Evolutionary conservation across 768 basidiomycete genomes (phyloP).

Genomic region (Rhizopogon vulgaris): DNA sequence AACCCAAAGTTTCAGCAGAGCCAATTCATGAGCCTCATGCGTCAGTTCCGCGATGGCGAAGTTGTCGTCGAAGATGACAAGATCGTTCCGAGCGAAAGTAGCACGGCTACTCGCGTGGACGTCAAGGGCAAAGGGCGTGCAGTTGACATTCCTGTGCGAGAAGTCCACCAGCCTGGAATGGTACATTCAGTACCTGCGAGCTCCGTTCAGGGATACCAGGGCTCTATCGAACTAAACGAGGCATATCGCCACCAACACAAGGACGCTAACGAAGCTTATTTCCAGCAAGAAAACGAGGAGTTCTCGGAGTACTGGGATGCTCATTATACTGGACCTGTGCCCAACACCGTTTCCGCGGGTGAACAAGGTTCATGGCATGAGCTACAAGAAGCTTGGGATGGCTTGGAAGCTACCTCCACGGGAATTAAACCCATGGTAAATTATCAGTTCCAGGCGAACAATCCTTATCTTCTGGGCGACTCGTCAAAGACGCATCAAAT

Average conservation of each 20-base stretch:
- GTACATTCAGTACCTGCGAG: conserved; percentile 1
- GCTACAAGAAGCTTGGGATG: conserved; percentile 76
- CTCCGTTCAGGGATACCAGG: conserved; percentile 12
- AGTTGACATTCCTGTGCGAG: conserved; percentile 8
- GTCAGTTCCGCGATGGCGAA: conserved; percentile 72
- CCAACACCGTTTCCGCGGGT: conserved; percentile 12
- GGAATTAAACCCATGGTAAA: conserved; percentile 51
- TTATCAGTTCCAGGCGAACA: conserved; percentile 73
- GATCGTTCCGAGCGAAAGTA: conserved; percentile 52
- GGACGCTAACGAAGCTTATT: conserved; percentile 61
- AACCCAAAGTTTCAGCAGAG: conserved; percentile 86
- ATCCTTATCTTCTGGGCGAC: conserved; percentile 70
- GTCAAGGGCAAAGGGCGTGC: conserved; percentile 70
- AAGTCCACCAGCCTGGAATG: conserved; percentile 1
- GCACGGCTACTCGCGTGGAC: conserved; percentile 25
- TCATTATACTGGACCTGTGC: conserved; percentile 22
- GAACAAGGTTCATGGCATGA: conserved; percentile 47
- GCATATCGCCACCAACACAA: conserved; percentile 15
- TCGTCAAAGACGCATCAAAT: conserved; percentile 39
- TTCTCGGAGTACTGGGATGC: conserved; percentile 56
- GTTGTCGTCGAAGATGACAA: conserved; percentile 74
- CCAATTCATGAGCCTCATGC: conserved; percentile 82
- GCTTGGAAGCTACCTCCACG: conserved; percentile 64
- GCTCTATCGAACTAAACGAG: conserved; percentile 11
- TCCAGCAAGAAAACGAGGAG: conserved; percentile 65